phyloP scores from a whole-genome alignment of 2,329 filamentous ascomycete genomes.

The Talaromyces islandicus region DNA sequence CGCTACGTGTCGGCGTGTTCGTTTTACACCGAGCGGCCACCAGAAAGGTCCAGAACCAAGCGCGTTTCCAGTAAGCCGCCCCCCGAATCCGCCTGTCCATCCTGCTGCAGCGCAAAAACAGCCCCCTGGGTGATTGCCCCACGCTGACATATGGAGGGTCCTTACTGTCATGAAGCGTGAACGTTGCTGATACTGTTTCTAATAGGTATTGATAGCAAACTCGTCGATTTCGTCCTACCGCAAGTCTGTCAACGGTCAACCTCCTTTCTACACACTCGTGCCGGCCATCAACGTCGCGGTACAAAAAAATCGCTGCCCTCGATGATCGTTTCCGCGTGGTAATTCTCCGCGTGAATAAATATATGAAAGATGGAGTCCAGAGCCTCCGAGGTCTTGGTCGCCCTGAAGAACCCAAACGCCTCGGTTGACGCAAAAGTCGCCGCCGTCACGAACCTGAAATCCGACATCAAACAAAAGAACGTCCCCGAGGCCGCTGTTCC shows the following conservation, averaged over 20 bases:
- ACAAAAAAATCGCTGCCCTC: neutral
- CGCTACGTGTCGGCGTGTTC: neutral
- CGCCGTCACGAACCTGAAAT: conserved; percentile 70
- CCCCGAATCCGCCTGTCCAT: neutral
- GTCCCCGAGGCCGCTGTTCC: conserved; percentile 68
- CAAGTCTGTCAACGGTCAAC: neutral
- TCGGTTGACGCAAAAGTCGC: conserved; percentile 65
- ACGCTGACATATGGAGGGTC: neutral
- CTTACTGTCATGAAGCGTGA: neutral
- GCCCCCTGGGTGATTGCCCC: neutral
- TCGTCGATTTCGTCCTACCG: neutral
- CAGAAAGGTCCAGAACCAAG: neutral
- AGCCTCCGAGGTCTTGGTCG: conserved; percentile 47
- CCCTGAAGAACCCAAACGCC: conserved; percentile 57
- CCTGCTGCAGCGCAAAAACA: neutral
- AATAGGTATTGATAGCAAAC: neutral
- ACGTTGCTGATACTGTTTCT: neutral
- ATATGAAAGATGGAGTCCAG: conserved; percentile 49
- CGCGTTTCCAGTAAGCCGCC: neutral
- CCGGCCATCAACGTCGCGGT: neutral
- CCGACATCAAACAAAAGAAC: conserved; percentile 85
- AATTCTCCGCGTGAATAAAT: neutral
- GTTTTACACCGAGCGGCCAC: neutral
- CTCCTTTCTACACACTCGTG: neutral
- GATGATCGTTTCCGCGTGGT: neutral